These are phyloP conservation scores for Rhodosporidiobolus odoratus DNA, from an alignment of 768 basidiomycete species.

Conservation along the genomic window DNA sequence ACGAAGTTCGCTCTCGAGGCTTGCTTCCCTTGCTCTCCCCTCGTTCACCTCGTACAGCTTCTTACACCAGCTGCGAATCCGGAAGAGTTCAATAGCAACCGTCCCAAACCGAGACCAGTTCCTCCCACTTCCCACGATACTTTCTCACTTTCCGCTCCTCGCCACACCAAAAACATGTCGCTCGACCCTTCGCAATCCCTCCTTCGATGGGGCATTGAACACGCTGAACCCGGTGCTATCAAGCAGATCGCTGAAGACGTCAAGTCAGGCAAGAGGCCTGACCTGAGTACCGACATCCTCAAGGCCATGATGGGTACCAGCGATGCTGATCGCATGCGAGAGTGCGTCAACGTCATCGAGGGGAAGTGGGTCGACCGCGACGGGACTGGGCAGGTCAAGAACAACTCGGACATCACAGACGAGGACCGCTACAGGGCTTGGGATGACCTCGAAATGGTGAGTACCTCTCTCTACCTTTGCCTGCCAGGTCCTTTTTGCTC, in stretches of 20 bases:
- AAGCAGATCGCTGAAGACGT: slow-evolving; percentile 44
- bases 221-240: slow-evolving; percentile 50
- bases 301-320: slow-evolving; percentile 78
- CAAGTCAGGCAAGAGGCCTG: slow-evolving; percentile 44
- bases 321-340: slow-evolving; percentile 74
- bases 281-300: slow-evolving; percentile 76
- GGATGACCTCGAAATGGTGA: slow-evolving; percentile 82
- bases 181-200: slow-evolving; percentile 61
- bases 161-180: neutral
- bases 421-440: slow-evolving; percentile 58
- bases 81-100: no score
- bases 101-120: no score
- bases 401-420: slow-evolving; percentile 52
- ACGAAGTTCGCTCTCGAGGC: neutral
- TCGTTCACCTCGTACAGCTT: no score
- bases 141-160: neutral
- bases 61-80: no score
- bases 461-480: slow-evolving; percentile 35
- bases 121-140: no score
- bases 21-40: no score
- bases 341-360: slow-evolving; percentile 39
- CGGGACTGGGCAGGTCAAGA: slow-evolving; percentile 45
- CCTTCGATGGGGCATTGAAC: slow-evolving; percentile 74
- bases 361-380: slow-evolving; percentile 48
- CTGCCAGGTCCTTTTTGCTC: no score